Evolutionary conservation across 495 filamentous ascomycete genomes (phyloP).

Genomic region (Penicillium cinerascens): DNA sequence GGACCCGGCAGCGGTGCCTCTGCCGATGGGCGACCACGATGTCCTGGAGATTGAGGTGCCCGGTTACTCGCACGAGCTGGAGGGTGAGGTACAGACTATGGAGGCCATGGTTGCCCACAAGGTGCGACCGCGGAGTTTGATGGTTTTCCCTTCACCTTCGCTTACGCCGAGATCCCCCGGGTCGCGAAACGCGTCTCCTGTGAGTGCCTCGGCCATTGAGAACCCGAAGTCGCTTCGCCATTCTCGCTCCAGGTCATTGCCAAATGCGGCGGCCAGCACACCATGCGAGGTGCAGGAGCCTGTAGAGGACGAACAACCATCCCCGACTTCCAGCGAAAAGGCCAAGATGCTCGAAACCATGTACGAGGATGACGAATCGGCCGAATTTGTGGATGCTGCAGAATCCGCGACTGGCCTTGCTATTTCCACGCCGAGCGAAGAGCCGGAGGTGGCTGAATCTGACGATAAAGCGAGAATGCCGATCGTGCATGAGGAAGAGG

Average conservation of each 20-base stretch:
- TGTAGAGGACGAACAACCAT: constrained; percentile 17
- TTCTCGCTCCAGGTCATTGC: constrained; percentile 55
- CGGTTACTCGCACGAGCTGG: constrained; percentile 54
- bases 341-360: constrained; percentile 39
- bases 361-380: constrained; percentile 41
- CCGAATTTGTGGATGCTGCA: constrained; percentile 26
- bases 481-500: constrained; percentile 24
- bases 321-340: constrained; percentile 33
- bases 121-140: constrained; percentile 62
- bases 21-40: constrained; percentile 67
- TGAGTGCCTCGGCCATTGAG: constrained; percentile 25
- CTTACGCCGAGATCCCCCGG: constrained; percentile 31
- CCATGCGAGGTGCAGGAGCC: constrained; percentile 18
- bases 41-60: constrained; percentile 71
- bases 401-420: constrained; percentile 22
- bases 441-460: constrained; percentile 8
- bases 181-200: constrained; percentile 30
- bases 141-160: constrained; percentile 45
- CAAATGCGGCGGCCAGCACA: constrained; percentile 31
- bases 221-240: constrained; percentile 28
- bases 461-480: constrained; percentile 22
- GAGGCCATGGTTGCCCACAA: constrained; percentile 45
- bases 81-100: constrained; percentile 55
- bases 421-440: constrained; percentile 18
- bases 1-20: constrained; percentile 53